Evolutionary conservation across 495 filamentous ascomycete genomes (phyloP), one percentile per base, ranked within the genome.

Genomic region (Penicillium daleae): DNA sequence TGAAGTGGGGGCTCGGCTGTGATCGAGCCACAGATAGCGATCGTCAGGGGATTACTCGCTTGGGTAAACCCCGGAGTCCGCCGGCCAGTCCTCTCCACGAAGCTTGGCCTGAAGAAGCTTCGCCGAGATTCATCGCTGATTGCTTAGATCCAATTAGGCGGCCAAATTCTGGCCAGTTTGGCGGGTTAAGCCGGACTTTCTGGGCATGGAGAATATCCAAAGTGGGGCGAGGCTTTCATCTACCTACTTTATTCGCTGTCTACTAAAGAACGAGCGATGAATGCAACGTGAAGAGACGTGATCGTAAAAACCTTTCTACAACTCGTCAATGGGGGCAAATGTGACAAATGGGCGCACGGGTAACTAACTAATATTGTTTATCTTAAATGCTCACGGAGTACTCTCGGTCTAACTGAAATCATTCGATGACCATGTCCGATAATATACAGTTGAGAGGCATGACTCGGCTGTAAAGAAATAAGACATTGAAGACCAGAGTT

Each of bases 101-200:
- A 65, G 62, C 62, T 65, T 65, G 42, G 56, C 62, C 42, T 57
- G 9, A 61, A 44, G 32, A 64, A 64, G 62, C 57, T 64, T 64
- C 44, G 52, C 57, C 57, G 53, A 64, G 52, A n/a, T 19, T 54
- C 26, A 22, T 54, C 19, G 51, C 51, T 37, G 51, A 22, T 54
- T 54, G 51, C 51, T 54, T 54, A 24, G n/a, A 29, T 24, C 21
- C 24, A 27, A 50, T 27, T 29, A 50, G 46, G 26, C 46, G 24
- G 24, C 46, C 27, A 6, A n/a, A 29, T 50, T 50, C 17, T 27
- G 46, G 13, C 24, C 46, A 29, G 9, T 27, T 29, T 29, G 26
- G 46, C 24, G 42, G 46, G 46, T 27, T 29, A 27, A 50, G 24
- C 46, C 24, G 46, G 46, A 6, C 26, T 29, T 29, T 27, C 15